Conservation (phyloP, 805 yeast species). For the Candida anglica region DNA sequence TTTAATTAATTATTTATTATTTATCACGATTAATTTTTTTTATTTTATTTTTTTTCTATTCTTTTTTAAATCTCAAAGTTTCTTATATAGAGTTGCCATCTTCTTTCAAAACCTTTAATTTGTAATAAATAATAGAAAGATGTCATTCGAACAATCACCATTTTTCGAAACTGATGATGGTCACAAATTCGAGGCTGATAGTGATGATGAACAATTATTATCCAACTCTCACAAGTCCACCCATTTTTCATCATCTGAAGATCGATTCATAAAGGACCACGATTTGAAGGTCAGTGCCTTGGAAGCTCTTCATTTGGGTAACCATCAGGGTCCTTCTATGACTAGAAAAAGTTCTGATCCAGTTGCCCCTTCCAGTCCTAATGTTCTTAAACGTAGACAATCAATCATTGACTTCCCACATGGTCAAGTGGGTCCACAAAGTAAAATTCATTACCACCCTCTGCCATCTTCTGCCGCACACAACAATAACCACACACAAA, state of each 20-base stretch:
- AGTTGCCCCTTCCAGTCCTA: slow-evolving; percentile 6
- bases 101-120: no score
- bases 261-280: slow-evolving; percentile 57
- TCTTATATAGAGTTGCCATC: no score
- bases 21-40: no score
- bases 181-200: slow-evolving; percentile 6
- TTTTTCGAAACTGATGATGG: slow-evolving; percentile 1
- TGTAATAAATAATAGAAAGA: no score
- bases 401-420: slow-evolving; percentile 38
- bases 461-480: slow-evolving; percentile 14
- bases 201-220: slow-evolving; percentile 25
- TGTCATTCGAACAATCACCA: no score
- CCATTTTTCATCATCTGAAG: slow-evolving; percentile 65
- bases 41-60: no score
- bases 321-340: slow-evolving; percentile 6
- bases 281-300: slow-evolving; percentile 64
- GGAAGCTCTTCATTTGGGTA: slow-evolving; percentile 35
- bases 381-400: slow-evolving; percentile 22
- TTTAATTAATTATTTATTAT: no score
- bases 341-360: slow-evolving; percentile 18
- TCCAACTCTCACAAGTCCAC: slow-evolving; percentile 39
- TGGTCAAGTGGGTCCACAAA: not conserved
- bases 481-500: slow-evolving; percentile 13
- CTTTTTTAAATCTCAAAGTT: no score
- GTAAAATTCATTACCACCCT: slow-evolving; percentile 12